phyloP scores from a whole-genome alignment of 73 alveolate genomes.

The Paramecium primaurelia region DNA sequence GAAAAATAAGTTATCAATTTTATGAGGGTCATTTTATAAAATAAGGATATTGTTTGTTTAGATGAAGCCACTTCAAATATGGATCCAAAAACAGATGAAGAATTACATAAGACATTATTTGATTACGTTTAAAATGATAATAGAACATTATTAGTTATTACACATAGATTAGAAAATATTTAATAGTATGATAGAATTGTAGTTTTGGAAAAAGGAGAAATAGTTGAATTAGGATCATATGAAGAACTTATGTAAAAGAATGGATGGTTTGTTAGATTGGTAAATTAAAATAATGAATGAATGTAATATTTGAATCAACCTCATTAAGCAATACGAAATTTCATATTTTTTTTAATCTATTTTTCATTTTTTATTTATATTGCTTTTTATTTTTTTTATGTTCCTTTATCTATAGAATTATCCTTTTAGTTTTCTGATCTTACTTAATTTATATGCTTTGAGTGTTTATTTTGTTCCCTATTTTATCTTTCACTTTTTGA shows the following conservation, averaged over 20 bases:
- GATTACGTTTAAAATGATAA: conserved; percentile 20
- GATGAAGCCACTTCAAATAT: conserved; percentile 84
- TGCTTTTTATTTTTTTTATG: neutral
- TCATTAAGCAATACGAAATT: neutral
- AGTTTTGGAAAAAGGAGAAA: conserved; percentile 46
- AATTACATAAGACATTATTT: conserved; percentile 52
- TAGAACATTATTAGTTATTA: conserved; percentile 53
- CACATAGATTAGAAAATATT: conserved; percentile 57
- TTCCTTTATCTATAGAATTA: neutral
- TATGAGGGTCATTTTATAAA: conserved; percentile 73
- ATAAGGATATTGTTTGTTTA: conserved; percentile 70
- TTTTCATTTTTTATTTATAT: neutral
- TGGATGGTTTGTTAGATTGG: conserved; percentile 10
- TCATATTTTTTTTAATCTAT: neutral
- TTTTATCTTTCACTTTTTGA: neutral
- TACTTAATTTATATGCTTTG: neutral
- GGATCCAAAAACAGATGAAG: conserved; percentile 82
- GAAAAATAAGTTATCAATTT: conserved; percentile 77
- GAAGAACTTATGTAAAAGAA: conserved; percentile 18
- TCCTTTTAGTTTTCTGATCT: neutral
- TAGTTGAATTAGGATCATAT: conserved; percentile 43
- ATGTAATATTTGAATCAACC: neutral
- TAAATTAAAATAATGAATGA: conserved; percentile 10
- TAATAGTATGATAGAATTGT: conserved; percentile 47
- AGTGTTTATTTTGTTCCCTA: neutral